phyloP scores from a whole-genome alignment of 148 eudicot species.

The Fallopia convolvulus region DNA sequence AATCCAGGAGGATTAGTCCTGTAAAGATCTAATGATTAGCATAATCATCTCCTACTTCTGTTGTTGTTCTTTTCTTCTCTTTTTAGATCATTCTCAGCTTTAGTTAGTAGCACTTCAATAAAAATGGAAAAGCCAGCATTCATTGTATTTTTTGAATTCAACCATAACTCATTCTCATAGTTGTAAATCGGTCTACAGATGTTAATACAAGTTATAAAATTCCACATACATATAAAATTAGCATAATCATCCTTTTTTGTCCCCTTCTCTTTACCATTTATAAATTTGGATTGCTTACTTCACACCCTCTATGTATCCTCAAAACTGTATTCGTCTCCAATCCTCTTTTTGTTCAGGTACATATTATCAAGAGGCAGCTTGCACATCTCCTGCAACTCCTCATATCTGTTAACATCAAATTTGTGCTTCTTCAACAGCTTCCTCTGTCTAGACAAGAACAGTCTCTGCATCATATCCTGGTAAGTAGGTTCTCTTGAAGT shows the following conservation, averaged over 20 bases:
- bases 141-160: neutral
- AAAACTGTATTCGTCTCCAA: slow-evolving; percentile 28
- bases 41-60: neutral
- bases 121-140: neutral
- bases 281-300: too few relatives aligned
- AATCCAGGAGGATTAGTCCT: neutral
- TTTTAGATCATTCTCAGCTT: neutral
- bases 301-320: slow-evolving; percentile 36
- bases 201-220: neutral
- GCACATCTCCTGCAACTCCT: slow-evolving; percentile 59
- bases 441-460: slow-evolving; percentile 76
- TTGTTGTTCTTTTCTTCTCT: neutral
- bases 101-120: neutral
- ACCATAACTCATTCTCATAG: neutral
- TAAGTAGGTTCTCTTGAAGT: slow-evolving; percentile 85
- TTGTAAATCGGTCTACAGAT: neutral
- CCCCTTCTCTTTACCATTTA: too few relatives aligned
- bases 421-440: slow-evolving; percentile 66
- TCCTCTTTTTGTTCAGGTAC: slow-evolving; percentile 23
- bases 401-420: slow-evolving; percentile 51
- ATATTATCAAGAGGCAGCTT: slow-evolving; percentile 38
- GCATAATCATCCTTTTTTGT: too few relatives aligned
- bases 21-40: neutral
- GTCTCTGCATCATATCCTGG: slow-evolving; percentile 76
- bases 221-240: too few relatives aligned